Percentiles rank a stretch among this genome's conserved stretches.
Conservation (phyloP, 352 stramenopile genomes). For the Phytophthora parvispora region DNA sequence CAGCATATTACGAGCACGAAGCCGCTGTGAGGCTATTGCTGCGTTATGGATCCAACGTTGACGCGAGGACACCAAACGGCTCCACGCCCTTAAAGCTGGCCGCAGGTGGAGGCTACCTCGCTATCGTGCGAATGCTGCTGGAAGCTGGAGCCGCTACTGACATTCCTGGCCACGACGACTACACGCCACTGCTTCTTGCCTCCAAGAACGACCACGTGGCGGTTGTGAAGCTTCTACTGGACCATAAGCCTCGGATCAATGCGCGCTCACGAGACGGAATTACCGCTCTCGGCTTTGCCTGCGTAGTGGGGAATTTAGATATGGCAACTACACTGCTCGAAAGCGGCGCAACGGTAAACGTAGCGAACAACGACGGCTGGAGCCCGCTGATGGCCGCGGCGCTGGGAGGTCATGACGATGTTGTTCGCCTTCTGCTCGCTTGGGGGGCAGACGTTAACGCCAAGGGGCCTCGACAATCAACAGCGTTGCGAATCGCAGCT, state of each 20-base stretch:
- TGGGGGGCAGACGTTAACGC: background rate
- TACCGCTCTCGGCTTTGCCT: background rate
- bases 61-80: background rate
- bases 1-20: background rate
- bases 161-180: background rate
- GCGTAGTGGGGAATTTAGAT: background rate
- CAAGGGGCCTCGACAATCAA: background rate
- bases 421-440: background rate
- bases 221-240: background rate
- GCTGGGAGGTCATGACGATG: background rate
- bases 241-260: background rate
- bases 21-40: background rate
- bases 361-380: background rate
- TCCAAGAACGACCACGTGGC: background rate
- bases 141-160: background rate
- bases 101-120: background rate
- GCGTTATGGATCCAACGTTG: background rate
- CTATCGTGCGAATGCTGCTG: background rate
- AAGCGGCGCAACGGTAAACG: background rate
- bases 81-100: background rate
- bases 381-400: background rate
- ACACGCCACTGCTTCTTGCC: background rate
- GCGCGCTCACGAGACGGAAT: background rate
- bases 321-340: background rate
- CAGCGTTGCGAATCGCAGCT: constrained; percentile 3